Evolutionary conservation across 2,329 filamentous ascomycete species (phyloP), one percentile per base, ranked within the genome.

Genomic region (Fusarium mundagurra): DNA sequence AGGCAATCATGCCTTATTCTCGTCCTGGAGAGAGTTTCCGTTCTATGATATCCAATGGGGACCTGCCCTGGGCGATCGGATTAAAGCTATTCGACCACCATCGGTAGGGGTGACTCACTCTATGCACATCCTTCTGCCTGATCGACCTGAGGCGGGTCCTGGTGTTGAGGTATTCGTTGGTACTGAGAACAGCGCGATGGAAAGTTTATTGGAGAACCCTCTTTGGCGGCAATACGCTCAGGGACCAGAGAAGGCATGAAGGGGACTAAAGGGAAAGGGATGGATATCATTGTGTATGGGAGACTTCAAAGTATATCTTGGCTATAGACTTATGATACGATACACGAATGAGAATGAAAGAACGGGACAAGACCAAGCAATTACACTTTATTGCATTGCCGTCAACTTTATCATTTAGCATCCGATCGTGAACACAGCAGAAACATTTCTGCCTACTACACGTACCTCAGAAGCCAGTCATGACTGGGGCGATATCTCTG

Each of bases 21-120:
- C 66, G 1, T 69, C 66, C 2, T 69, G 66, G 66, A 62, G 66
- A 41, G 66, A 69, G 27, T 69, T 69, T 24, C 48, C 57, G 0
- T 69, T 69, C 14, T 69, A 69, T n/a, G 43, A 69, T 7, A 53
- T 69, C 5, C 60, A 64, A n/a, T 69, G 66, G 66, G 66, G 66
- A 4, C 38, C 64, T n/a, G 64, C 33, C 0, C 20, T 69, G 4
- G 66, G 66, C 1, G 38, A 11, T 2, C 34, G 8, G 3, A 48
- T 69, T 3, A 51, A 69, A 5, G 66, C 66, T 11, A 27, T 69
- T 36, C 48, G 66, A 18, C 55, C 65, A 2, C 66, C 66, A 0
- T 64, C 45, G 5, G 58, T 39, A 5, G 66, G 66, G 36, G 45
- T 69, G 9, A 69, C 64, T 38, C 66, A 69, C 14, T 55, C 64